phyloP scores from a whole-genome alignment of 495 filamentous ascomycete genomes.

The Xylaria palmicola region DNA sequence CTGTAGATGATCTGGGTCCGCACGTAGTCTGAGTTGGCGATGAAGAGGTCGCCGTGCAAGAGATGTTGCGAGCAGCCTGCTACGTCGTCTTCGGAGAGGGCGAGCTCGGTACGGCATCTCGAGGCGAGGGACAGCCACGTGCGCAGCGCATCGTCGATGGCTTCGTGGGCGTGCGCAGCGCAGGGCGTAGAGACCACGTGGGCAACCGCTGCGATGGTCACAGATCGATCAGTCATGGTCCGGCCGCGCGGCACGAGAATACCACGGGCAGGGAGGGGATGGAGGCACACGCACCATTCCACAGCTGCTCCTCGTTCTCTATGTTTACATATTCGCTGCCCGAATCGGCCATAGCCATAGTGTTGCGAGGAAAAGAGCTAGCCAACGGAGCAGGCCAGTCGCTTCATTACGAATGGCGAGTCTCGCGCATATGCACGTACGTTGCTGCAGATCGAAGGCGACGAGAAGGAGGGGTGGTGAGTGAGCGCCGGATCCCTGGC shows the following conservation, averaged over 20 bases:
- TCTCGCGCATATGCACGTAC: not conserved
- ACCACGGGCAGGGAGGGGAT: not conserved
- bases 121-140: slow-evolving; percentile 78
- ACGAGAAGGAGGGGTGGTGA: not conserved
- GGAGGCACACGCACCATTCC: slow-evolving; percentile 65
- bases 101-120: slow-evolving; percentile 76
- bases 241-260: slow-evolving; percentile 4
- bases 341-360: slow-evolving; percentile 59
- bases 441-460: not conserved
- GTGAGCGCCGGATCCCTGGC: not conserved
- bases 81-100: slow-evolving; percentile 81
- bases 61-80: slow-evolving; percentile 81
- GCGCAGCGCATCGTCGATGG: slow-evolving; percentile 84
- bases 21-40: slow-evolving; percentile 76
- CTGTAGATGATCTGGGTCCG: slow-evolving; percentile 91
- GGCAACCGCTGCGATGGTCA: slow-evolving; percentile 64
- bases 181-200: slow-evolving; percentile 73
- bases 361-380: slow-evolving; percentile 21
- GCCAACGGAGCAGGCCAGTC: slow-evolving; percentile 2
- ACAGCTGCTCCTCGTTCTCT: slow-evolving; percentile 90
- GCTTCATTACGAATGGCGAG: slow-evolving; percentile 16
- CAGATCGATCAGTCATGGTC: slow-evolving; percentile 13
- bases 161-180: slow-evolving; percentile 60
- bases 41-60: slow-evolving; percentile 72
- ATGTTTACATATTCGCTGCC: slow-evolving; percentile 57